A percentile compares a stretch with the other conserved stretches of the same genome.
Evolutionary conservation across 2,329 filamentous ascomycete genomes (phyloP).

Genomic region (Plectosphaerella plurivora): DNA sequence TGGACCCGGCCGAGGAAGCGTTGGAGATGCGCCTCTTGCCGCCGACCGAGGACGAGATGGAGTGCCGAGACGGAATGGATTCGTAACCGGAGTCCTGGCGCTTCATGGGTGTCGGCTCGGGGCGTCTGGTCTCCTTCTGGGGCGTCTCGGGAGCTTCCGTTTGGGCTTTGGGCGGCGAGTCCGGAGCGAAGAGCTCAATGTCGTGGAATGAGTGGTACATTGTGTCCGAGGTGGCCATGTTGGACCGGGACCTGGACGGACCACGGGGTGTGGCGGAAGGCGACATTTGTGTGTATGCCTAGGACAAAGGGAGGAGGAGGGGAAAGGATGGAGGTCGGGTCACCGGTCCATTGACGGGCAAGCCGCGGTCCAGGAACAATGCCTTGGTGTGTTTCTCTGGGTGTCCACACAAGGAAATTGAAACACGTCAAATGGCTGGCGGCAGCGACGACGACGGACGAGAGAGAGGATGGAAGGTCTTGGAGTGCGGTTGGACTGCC

Average conservation of each 20-base stretch:
- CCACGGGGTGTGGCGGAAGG: constrained; percentile 1
- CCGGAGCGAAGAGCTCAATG: constrained; percentile 40
- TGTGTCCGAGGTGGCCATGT: constrained; percentile 40
- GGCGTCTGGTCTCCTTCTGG: constrained; percentile 7
- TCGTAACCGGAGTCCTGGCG: constrained; percentile 58
- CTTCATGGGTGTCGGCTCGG: constrained; percentile 35
- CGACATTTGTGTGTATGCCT: too few relatives aligned
- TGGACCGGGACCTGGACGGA: constrained; percentile 30
- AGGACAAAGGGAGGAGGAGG: too few relatives aligned
- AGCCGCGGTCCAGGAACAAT: neutral
- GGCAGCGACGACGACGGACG: neutral
- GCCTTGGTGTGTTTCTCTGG: neutral
- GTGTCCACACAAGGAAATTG: neutral
- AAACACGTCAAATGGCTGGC: neutral
- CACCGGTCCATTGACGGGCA: neutral
- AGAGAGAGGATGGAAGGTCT: neutral
- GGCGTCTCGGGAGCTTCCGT: constrained; percentile 11
- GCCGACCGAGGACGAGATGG: constrained; percentile 25
- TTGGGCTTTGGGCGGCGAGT: constrained; percentile 18
- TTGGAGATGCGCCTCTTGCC: constrained; percentile 28
- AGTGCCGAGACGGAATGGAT: constrained; percentile 38
- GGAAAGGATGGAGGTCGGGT: neutral
- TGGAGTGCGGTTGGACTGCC: too few relatives aligned
- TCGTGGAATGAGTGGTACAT: constrained; percentile 54
- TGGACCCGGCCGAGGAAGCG: constrained; percentile 18